phyloP scores from a whole-genome alignment of 2,329 filamentous ascomycete genomes.

The Cercospora zeae-maydis region DNA sequence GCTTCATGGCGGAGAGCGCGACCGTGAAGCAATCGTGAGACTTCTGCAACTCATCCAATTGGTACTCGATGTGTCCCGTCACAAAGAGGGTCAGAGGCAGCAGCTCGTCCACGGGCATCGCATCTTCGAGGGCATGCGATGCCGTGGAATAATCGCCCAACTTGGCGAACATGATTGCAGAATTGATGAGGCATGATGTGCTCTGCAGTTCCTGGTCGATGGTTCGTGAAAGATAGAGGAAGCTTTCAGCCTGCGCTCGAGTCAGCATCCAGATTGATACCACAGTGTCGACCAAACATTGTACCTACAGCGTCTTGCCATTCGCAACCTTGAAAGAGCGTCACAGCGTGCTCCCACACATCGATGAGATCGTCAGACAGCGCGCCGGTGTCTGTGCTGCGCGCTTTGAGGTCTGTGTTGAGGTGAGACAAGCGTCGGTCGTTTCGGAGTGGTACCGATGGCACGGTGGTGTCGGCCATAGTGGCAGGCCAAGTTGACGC shows the following conservation, averaged over 20 bases:
- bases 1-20: slow-evolving; percentile 20
- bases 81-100: slow-evolving; percentile 30
- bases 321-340: slow-evolving; percentile 34
- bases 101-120: slow-evolving; percentile 20
- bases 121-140: slow-evolving; percentile 24
- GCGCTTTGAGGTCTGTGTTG: background rate
- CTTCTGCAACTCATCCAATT: slow-evolving; percentile 23
- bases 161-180: slow-evolving; percentile 31
- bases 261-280: background rate
- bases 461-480: background rate
- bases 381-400: background rate
- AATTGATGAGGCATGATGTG: slow-evolving; percentile 30
- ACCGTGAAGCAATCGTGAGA: slow-evolving; percentile 26
- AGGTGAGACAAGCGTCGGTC: slow-evolving; percentile 7
- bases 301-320: slow-evolving; percentile 31
- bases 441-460: slow-evolving; percentile 2
- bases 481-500: background rate
- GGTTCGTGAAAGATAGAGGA: slow-evolving; percentile 24
- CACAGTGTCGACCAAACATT: background rate
- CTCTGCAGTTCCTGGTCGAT: slow-evolving; percentile 19
- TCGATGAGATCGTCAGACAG: slow-evolving; percentile 25
- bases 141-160: slow-evolving; percentile 32
- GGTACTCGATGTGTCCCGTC: slow-evolving; percentile 31
- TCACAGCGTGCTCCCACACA: slow-evolving; percentile 36
- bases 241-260: slow-evolving; percentile 19